These are phyloP conservation scores for Penicillium carneum DNA, from an alignment of 2,329 filamentous ascomycete species.

Conservation along the genomic window DNA sequence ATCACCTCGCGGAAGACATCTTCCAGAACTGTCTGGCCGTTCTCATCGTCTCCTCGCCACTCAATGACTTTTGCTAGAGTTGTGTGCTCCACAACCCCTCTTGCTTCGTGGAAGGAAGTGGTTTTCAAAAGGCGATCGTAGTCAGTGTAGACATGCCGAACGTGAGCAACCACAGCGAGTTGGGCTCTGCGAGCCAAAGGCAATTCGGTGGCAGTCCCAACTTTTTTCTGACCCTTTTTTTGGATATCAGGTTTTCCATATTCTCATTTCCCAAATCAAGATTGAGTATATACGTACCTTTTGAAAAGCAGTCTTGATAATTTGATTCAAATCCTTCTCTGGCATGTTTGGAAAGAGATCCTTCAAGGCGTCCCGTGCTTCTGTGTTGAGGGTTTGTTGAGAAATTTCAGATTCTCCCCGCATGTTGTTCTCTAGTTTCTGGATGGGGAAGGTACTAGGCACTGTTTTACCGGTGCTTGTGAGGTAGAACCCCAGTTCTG, in stretches of 20 bases:
- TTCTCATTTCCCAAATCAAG: slow-evolving; percentile 5
- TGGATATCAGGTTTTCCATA: slow-evolving; percentile 28
- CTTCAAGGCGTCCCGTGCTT: slow-evolving; percentile 65
- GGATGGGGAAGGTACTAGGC: slow-evolving; percentile 42
- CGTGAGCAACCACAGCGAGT: slow-evolving; percentile 67
- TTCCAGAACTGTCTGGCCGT: slow-evolving; percentile 61
- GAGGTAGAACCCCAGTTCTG: slow-evolving; percentile 55
- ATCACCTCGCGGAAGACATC: slow-evolving; percentile 70
- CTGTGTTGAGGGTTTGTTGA: slow-evolving; percentile 61
- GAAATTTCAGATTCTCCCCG: slow-evolving; percentile 44
- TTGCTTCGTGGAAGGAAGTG: slow-evolving; percentile 62
- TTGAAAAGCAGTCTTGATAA: slow-evolving; percentile 67
- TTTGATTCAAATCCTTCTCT: slow-evolving; percentile 62
- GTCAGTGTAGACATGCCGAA: slow-evolving; percentile 68
- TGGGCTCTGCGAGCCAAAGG: slow-evolving; percentile 65
- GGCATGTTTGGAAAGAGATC: slow-evolving; percentile 71
- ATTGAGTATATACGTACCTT: slow-evolving; percentile 53
- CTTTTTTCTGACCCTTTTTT: slow-evolving; percentile 60
- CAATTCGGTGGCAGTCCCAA: slow-evolving; percentile 64
- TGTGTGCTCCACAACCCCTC: slow-evolving; percentile 61
- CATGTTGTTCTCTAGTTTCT: slow-evolving; percentile 35
- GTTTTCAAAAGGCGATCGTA: slow-evolving; percentile 66
- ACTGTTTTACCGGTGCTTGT: slow-evolving; percentile 58
- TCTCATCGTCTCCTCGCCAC: slow-evolving; percentile 68
- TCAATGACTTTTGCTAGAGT: slow-evolving; percentile 65